Conservation (phyloP, 306 rosid species). For the Quercus dentata region DNA sequence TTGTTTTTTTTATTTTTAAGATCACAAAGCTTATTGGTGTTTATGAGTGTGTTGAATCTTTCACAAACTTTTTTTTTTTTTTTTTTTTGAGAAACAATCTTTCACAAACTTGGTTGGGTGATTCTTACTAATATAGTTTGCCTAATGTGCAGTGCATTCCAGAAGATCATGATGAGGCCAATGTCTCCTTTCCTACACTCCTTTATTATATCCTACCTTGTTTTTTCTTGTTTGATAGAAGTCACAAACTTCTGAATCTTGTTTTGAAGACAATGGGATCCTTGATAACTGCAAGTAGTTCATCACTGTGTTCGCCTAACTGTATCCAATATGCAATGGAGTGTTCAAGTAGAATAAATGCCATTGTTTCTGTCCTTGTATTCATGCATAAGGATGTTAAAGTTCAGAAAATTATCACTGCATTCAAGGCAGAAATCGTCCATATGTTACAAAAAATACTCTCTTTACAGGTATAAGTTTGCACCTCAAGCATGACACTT, state of each 20-base stretch:
- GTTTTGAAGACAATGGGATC: conserved; percentile 55
- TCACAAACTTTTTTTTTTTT: background rate
- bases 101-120: background rate
- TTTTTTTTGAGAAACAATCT: no score
- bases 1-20: background rate
- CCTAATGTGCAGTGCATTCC: conserved; percentile 45
- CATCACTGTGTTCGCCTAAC: conserved; percentile 14
- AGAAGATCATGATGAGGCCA: conserved; percentile 29
- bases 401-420: conserved; percentile 37
- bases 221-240: conserved; percentile 59
- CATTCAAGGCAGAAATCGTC: conserved; percentile 44
- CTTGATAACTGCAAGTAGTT: conserved; percentile 32
- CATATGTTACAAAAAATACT: conserved; percentile 32
- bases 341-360: conserved; percentile 31
- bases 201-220: conserved; percentile 62
- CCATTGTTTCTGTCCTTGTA: conserved; percentile 41
- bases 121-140: conserved; percentile 8
- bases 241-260: conserved; percentile 54
- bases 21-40: background rate
- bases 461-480: conserved; percentile 46
- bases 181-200: conserved; percentile 20
- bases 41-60: background rate
- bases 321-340: conserved; percentile 20
- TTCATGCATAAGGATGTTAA: conserved; percentile 50
- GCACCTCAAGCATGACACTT: conserved; percentile 16